Conservation (phyloP, 2,329 filamentous ascomycete genomes). For the Alternaria arborescens region DNA sequence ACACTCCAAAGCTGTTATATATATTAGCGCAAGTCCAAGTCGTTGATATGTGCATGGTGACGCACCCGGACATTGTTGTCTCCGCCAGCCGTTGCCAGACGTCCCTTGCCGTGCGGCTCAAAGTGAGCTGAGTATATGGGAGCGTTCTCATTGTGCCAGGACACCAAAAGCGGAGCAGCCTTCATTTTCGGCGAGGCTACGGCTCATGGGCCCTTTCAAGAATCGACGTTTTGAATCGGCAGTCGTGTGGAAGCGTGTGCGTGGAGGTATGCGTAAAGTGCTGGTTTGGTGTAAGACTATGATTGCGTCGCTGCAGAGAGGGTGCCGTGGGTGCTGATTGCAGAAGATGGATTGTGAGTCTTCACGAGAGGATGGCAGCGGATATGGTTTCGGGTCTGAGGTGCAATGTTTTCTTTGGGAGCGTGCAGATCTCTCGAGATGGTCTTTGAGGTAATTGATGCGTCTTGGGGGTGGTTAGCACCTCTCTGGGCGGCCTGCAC, state of each 20-base stretch:
- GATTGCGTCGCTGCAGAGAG: slow-evolving; percentile 20
- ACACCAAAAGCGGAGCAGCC: slow-evolving; percentile 93
- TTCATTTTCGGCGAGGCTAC: slow-evolving; percentile 71
- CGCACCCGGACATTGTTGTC: slow-evolving; percentile 94
- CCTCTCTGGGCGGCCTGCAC: slow-evolving; percentile 14
- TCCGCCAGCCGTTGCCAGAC: slow-evolving; percentile 91
- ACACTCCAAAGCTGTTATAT: slow-evolving; percentile 82
- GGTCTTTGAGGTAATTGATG: slow-evolving; percentile 30
- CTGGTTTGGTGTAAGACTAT: slow-evolving; percentile 16
- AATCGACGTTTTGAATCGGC: not conserved
- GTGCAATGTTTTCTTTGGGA: slow-evolving; percentile 9
- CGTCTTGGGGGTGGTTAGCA: slow-evolving; percentile 19
- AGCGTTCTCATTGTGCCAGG: slow-evolving; percentile 97
- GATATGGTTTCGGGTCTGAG: not conserved
- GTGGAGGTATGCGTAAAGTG: slow-evolving; percentile 9
- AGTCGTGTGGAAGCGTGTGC: not conserved
- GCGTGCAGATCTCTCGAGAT: slow-evolving; percentile 9
- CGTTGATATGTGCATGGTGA: slow-evolving; percentile 18
- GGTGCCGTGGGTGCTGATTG: slow-evolving; percentile 19
- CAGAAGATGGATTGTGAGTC: slow-evolving; percentile 16
- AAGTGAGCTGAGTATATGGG: slow-evolving; percentile 98
- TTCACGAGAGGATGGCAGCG: slow-evolving; percentile 1
- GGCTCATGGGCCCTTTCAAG: slow-evolving; percentile 30
- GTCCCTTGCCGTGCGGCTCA: slow-evolving; percentile 88
- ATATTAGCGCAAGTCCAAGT: slow-evolving; percentile 46